These are phyloP conservation scores for Ganoderma lucidum DNA, from an alignment of 1,284 basidiomycete species.

Conservation along the genomic window DNA sequence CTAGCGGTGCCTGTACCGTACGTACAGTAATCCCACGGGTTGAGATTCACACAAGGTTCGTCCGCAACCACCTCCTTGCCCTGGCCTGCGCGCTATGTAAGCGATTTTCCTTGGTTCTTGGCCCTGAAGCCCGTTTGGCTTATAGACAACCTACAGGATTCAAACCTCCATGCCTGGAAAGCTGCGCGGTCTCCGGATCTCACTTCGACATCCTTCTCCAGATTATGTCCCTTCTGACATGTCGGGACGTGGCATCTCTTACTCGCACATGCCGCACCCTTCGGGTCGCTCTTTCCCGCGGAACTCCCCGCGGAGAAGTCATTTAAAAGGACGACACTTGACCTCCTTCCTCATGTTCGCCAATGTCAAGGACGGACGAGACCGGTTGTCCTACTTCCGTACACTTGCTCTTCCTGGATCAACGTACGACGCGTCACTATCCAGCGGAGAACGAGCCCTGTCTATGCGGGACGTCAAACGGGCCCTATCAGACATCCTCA, in stretches of 20 bases:
- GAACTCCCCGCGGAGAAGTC: neutral
- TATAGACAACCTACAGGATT: neutral
- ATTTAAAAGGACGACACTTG: neutral
- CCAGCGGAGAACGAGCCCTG: neutral
- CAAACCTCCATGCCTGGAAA: neutral
- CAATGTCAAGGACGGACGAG: neutral
- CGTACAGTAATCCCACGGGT: neutral
- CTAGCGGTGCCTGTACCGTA: neutral
- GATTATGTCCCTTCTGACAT: neutral
- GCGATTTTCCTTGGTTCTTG: neutral
- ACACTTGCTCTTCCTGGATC: neutral
- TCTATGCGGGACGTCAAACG: neutral
- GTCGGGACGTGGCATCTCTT: neutral
- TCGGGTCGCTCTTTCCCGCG: neutral
- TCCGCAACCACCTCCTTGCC: neutral
- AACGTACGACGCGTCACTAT: neutral
- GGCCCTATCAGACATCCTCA: neutral
- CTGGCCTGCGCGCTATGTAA: neutral
- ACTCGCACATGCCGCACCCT: neutral
- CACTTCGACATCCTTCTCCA: conserved; percentile 1
- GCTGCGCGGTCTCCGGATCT: neutral
- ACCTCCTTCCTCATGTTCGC: neutral
- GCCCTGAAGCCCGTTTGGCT: neutral
- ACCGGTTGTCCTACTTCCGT: neutral
- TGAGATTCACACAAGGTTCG: neutral